Conservation (phyloP, 2,329 filamentous ascomycete species). For the Aspergillus proliferans region DNA sequence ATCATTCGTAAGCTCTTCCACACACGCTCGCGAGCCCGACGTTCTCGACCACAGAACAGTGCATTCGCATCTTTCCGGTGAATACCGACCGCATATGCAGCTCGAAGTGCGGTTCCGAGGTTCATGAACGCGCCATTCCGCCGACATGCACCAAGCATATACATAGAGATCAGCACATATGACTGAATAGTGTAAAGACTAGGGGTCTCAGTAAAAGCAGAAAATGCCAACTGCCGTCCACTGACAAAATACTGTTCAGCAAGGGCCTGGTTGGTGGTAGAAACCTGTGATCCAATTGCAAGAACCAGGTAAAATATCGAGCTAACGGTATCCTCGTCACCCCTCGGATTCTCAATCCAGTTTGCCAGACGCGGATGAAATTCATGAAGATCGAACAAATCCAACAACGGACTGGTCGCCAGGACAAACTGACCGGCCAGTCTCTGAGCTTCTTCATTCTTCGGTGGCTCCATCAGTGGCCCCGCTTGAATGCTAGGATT, state of each 20-base stretch:
- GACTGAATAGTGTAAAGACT: slow-evolving; percentile 48
- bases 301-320: slow-evolving; percentile 48
- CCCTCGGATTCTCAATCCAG: slow-evolving; percentile 32
- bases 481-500: slow-evolving; percentile 23
- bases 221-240: slow-evolving; percentile 41
- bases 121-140: slow-evolving; percentile 50
- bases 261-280: slow-evolving; percentile 32
- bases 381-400: slow-evolving; percentile 44
- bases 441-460: slow-evolving; percentile 34
- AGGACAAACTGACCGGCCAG: slow-evolving; percentile 40
- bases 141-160: slow-evolving; percentile 47
- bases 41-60: slow-evolving; percentile 40
- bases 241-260: slow-evolving; percentile 45
- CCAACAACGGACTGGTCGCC: slow-evolving; percentile 44
- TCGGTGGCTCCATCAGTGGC: slow-evolving; percentile 25
- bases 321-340: slow-evolving; percentile 37
- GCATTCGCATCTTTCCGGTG: slow-evolving; percentile 49
- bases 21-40: slow-evolving; percentile 42
- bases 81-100: slow-evolving; percentile 48
- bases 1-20: slow-evolving; percentile 50
- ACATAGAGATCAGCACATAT: slow-evolving; percentile 47
- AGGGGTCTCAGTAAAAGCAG: slow-evolving; percentile 44
- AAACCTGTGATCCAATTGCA: slow-evolving; percentile 44
- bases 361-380: slow-evolving; percentile 33
- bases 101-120: slow-evolving; percentile 47